Base-by-base conservation (phyloP, 2,329 filamentous ascomycete species). In the Orbilia oligospora region DNA sequence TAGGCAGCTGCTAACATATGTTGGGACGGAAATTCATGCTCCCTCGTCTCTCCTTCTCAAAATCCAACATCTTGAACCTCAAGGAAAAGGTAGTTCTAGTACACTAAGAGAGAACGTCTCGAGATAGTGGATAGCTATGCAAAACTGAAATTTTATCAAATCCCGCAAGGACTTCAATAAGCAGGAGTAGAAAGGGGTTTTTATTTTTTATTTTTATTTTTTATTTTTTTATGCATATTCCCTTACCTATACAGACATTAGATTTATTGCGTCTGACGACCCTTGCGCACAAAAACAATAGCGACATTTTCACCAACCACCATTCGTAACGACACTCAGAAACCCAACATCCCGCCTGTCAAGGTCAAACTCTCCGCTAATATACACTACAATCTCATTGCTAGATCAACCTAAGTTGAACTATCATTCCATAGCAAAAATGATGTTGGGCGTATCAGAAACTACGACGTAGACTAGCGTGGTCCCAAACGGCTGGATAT, bases 11-110 rank as follows among this genome's bases (percentile, higher is more conserved):
- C 20, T 20, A 27, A 41, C 36, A 61, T n/a, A 44, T 44, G 20
- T 61, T 61, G 56, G 56, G 56, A 61, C 12, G 33, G 22, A 22
- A 44, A 44, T 44, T 44, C 33, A 61, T 61, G 56, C 56, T 30
- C 33, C 33, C 33, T 16, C 33, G 16, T 20, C 53, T 22, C 27
- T 30, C 27, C 27, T 30, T 56, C 27, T 56, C 27, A 38, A 56
- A 56, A 56, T 56, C 53, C 53, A 56, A 56, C 53, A 56, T 18
- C 36, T 18, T 38, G 10, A 38, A 18, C 3, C 16, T 27, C 20
- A 14, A 30, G 5, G 6, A 30, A 10, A 30, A 30, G 6, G 27
- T 30, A 30, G 27, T 6, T 30, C 27, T n/a, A n/a, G n/a, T n/a
- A n/a, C 27, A 30, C 27, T 30, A 30, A 30, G 3, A 30, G 6